phyloP scores from a whole-genome alignment of 495 filamentous ascomycete genomes.

The Xylaria scruposa region DNA sequence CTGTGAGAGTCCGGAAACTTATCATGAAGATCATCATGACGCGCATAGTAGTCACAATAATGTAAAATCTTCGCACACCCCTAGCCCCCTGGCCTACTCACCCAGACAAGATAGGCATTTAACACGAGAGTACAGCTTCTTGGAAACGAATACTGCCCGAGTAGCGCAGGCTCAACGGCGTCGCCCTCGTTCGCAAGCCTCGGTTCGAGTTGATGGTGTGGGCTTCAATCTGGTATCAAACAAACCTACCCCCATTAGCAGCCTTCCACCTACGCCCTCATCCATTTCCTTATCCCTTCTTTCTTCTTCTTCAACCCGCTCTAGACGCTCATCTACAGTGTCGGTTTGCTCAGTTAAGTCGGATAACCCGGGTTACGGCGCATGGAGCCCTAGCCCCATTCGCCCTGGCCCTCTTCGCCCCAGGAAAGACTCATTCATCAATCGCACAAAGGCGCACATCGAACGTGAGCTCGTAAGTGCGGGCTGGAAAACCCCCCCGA shows the following conservation, averaged over 20 bases:
- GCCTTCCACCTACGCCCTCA: neutral
- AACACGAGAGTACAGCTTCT: neutral
- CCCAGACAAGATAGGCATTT: neutral
- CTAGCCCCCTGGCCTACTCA: neutral
- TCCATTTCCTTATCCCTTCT: neutral
- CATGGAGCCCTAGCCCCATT: slow-evolving; percentile 22
- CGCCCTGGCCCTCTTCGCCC: slow-evolving; percentile 23
- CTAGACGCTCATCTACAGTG: neutral
- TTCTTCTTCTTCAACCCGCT: neutral
- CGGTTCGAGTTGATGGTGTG: neutral
- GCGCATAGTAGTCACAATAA: neutral
- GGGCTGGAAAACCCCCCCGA: slow-evolving; percentile 9
- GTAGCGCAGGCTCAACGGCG: neutral
- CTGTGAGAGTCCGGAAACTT: neutral
- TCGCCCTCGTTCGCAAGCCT: neutral
- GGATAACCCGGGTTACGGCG: slow-evolving; percentile 11
- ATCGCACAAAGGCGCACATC: slow-evolving; percentile 21
- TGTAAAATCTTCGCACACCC: neutral
- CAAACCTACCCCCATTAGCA: neutral
- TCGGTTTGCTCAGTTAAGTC: neutral
- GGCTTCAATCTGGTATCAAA: neutral
- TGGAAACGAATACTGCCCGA: neutral
- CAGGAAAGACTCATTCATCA: slow-evolving; percentile 19
- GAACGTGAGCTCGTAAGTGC: slow-evolving; percentile 15
- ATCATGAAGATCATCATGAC: neutral